A percentile compares a stretch with the other conserved stretches of the same genome.
phyloP scores from a whole-genome alignment of 352 stramenopile species.

The Pythium aquatile region DNA sequence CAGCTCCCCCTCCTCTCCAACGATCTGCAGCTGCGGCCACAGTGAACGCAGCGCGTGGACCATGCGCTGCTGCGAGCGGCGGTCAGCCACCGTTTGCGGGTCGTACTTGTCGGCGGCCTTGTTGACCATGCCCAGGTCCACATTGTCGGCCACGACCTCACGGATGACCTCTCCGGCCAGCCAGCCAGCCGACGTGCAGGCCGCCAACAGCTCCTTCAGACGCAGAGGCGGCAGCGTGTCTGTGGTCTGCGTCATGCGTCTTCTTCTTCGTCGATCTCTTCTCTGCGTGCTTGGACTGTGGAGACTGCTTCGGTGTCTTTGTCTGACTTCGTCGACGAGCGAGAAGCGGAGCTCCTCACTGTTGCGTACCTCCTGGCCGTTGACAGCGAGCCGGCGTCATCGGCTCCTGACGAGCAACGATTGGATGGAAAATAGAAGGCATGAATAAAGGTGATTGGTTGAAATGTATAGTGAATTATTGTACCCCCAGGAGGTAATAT shows the following conservation, averaged over 20 bases:
- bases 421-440: not conserved
- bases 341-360: not conserved
- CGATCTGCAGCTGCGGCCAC: constrained; percentile 53
- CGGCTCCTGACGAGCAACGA: not conserved
- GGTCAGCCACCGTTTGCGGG: constrained; percentile 75
- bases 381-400: constrained; percentile 20
- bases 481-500: not conserved
- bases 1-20: constrained; percentile 73
- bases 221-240: constrained; percentile 6
- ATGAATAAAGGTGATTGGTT: not conserved
- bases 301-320: not conserved
- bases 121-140: constrained; percentile 68
- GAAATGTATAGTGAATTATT: not conserved
- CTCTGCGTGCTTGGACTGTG: not conserved
- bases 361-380: constrained; percentile 14
- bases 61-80: constrained; percentile 73
- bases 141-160: constrained; percentile 51
- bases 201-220: constrained; percentile 44
- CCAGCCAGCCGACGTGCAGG: constrained; percentile 53
- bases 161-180: constrained; percentile 66
- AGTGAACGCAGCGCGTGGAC: constrained; percentile 53
- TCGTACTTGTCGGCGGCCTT: constrained; percentile 75
- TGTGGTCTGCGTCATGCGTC: constrained; percentile 8
- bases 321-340: not conserved
- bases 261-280: not conserved